Evolutionary conservation across 331 rosid species (phyloP), one percentile per base, ranked within the genome.

Genomic region (Pyracantha coccinea): DNA sequence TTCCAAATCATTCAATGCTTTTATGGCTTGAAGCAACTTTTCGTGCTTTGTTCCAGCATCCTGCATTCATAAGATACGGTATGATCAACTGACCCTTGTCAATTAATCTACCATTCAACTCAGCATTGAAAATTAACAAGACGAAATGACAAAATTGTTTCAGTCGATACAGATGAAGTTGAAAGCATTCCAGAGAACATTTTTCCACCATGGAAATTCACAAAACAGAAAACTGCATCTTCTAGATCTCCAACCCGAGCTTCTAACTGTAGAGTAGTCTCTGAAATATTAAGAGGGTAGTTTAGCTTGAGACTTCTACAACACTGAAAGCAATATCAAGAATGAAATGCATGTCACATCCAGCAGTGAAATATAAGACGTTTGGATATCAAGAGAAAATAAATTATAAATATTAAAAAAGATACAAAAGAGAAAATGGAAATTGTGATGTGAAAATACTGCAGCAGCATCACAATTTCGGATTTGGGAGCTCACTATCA

Each of bases 161-260:
- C 85, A 5, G 58, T 78, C 23, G 84, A 81, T 67, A 82, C 62
- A 24, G 83, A 72, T 71, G 89, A 82, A 79, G 24, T 79, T 41
- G 75, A 83, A 66, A 62, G 78, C 81, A 77, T 88, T 70, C 76
- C 73, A 25, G 88, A 75, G 83, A 89, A 89, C 78, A 79, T 55
- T 35, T 69, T 82, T 69, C 92, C 80, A 7, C 83, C 76, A 44
- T 64, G 89, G 81, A 78, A n/a, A 77, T 86, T 83, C 89, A 84
- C 41, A 28, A 85, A 87, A 75, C 78, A 79, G 75, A 87, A 82
- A 67, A 91, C 89, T 79, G 92, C 87, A 84, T 91, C 96, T 87
- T 91, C 96, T 82, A 91, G 88, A 82, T 91, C 93, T 61, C 96
- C 96, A 76, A 89, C 93, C 74, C 79, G 86, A 79, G 89, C 90